Base-by-base conservation (phyloP, 495 filamentous ascomycete species). In the Lophiostoma macrostomum region DNA sequence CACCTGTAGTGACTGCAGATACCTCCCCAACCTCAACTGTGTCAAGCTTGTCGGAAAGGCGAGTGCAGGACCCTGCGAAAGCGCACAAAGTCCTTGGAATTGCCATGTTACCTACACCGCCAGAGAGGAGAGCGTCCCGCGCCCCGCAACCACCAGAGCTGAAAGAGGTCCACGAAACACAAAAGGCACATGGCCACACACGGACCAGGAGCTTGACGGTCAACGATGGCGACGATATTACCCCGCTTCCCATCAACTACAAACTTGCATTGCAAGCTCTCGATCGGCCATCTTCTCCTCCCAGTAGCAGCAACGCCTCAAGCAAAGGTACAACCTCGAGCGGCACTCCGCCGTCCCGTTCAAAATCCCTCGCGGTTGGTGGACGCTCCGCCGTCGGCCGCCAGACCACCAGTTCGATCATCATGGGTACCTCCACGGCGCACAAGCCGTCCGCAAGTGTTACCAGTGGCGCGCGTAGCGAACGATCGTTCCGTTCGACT, bases 31-130 rank as follows among this genome's bases (percentile, higher is more conserved):
- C 60, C 50, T 63, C 54, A 45, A 60, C 48, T 50, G 53, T 65
- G 44, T 62, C 64, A 60, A 64, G 50, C 60, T 16, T 44, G 55
- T 59, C 56, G 14, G 55, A 64, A 56, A 60, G 36, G 30, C 50
- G 61, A 46, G 37, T 40, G 18, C 60, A 58, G 20, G 58, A 69
- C 42, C 55, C 65, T 11, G 52, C 56, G 1, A 70, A 68, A 44
- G 65, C 67, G 38, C 67, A 70, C 48, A 68, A 63, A 35, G 40
- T 70, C 16, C 55, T 70, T 10, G 67, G 67, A 10, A 59, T 70
- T 28, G 32, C 45, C 5, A 48, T 58, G 52, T 23, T 13, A 13
- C 41, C 60, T 18, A 50, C 51, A 18, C 36, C 50, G 41, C 51
- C 43, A 19, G 54, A 51, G 27, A 52, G 51, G 46, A 41, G 47